Evolutionary conservation across 106 monocot genomes (phyloP), one percentile per base, ranked within the genome.

Genomic region (Dendrobium officinale): DNA sequence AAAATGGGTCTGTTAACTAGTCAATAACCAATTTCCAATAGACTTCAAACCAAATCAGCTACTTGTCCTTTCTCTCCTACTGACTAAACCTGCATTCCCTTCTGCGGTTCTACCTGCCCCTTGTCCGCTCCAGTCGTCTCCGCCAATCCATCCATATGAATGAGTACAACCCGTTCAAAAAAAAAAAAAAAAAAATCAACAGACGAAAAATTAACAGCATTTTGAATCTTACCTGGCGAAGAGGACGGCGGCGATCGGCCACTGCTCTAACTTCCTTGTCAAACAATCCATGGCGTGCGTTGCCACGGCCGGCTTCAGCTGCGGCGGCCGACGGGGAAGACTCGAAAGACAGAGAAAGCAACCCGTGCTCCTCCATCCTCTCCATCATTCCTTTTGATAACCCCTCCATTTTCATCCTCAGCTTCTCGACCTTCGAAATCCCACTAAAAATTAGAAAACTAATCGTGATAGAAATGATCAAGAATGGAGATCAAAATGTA

Each of bases 361-460:
- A 33, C 17, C 79, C 51, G 79, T 81, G 81, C 81, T 87, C 86
- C 58, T 85, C 87, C 85, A 87, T 70, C 83, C 78, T 88, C 88
- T 89, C 86, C 37, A 85, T 24, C 92, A 90, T 92, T 76, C 88
- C 95, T 64, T 77, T 90, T 48, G 92, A 92, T 29, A 95, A 16
- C 40, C 84, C 83, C 78, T 95, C 92, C 92, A 95, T 95, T 78
- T 89, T 95, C 74, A 75, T 89, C 87, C 84, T 85, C 82, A 95
- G 67, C 82, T 82, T 80, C 70, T 95, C 92, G 78, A 92, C 89
- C 92, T 92, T 68, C n/a, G 29, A 0, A 17, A 54, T 29, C n/a
- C n/a, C 75, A 78, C 31, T 31, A 2, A 31, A n/a, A 33, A 26
- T 72, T n/a, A 77, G 67, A 42, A 2, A 22, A 19, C 1, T 17